Evolutionary conservation across 441 rosid species (phyloP), one percentile per base, ranked within the genome.

Genomic region (Brassica balearica): DNA sequence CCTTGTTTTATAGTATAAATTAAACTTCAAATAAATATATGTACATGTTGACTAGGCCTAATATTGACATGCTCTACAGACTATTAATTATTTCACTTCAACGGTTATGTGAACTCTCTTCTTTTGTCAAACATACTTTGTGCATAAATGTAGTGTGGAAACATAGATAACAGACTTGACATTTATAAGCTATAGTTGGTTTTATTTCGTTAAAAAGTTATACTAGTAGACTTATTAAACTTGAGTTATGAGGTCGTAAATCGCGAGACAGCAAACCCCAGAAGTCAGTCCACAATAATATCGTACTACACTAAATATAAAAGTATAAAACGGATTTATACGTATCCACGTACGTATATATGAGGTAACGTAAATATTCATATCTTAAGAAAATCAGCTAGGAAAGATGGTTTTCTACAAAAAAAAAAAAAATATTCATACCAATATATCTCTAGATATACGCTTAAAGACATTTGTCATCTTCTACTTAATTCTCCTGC

Each of bases 211-310:
- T 20, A 4, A 62, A 48, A 15, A 55, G 23, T 12, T 53, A 68
- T 11, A 36, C 10, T 36, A 34, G 41, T 62, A 53, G 75, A 34
- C 5, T 38, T 60, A 20, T 60, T 11, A 78, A 72, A 78, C 58
- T 43, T 78, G 55, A 22, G 20, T 29, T 72, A n/a, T 58, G 76
- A 5, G 71, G 66, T 65, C 64, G 68, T 78, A 29, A 66, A 46
- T 72, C 22, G 73, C 34, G 34, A 29, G 34, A 29, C 34, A 29
- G 7, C 34, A 29, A 5, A 29, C 34, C 34, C 34, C 34, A 5
- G 5, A 29, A 29, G 34, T 29, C 34, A 29, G 34, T 29, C 34
- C 34, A 29, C 34, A 1, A 29, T 29, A 29, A 29, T 29, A 29
- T 29, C 34, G 34, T 29, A 29, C 34, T 29, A 29, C 34, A 29